Percentiles rank a stretch among this genome's conserved stretches.
These are phyloP conservation scores for Boeremia lycopersici DNA, from an alignment of 2,329 filamentous ascomycete genomes.

Conservation along the genomic window DNA sequence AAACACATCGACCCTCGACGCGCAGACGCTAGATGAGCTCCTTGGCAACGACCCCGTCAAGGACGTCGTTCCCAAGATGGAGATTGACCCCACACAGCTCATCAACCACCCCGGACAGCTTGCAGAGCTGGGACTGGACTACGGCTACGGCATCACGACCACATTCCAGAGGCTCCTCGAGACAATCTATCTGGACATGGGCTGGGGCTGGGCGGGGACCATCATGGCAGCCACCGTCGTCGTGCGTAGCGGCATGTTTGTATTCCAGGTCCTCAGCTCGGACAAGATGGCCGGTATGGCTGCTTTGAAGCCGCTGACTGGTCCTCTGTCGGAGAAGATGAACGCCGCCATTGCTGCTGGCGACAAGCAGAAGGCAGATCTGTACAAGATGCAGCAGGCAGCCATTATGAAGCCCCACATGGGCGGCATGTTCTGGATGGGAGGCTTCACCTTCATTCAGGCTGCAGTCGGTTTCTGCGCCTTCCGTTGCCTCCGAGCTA, in stretches of 20 bases:
- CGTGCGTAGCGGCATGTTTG: constrained; percentile 68
- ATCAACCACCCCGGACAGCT: constrained; percentile 83
- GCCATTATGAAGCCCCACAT: constrained; percentile 54
- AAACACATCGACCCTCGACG: constrained; percentile 15
- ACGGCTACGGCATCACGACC: constrained; percentile 78
- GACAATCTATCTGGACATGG: constrained; percentile 76
- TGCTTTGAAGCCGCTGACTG: constrained; percentile 62
- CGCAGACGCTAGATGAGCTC: constrained; percentile 30
- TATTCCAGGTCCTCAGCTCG: constrained; percentile 64
- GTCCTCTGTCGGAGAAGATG: constrained; percentile 64
- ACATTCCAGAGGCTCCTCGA: constrained; percentile 79
- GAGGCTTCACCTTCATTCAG: constrained; percentile 64
- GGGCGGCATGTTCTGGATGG: constrained; percentile 39
- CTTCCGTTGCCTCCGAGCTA: constrained; percentile 76
- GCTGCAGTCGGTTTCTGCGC: constrained; percentile 78
- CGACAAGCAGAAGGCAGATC: constrained; percentile 50
- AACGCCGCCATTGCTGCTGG: constrained; percentile 49
- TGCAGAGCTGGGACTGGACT: constrained; percentile 82
- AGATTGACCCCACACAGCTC: constrained; percentile 58
- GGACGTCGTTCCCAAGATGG: constrained; percentile 18
- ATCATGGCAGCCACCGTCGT: constrained; percentile 70
- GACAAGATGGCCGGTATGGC: constrained; percentile 68
- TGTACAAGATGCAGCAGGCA: constrained; percentile 55
- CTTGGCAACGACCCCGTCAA: constrained; percentile 23
- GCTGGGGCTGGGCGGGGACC: constrained; percentile 81